Percentiles rank a stretch among this genome's conserved stretches.
phyloP scores from a whole-genome alignment of 2,329 filamentous ascomycete genomes.

The Beauveria sp. region DNA sequence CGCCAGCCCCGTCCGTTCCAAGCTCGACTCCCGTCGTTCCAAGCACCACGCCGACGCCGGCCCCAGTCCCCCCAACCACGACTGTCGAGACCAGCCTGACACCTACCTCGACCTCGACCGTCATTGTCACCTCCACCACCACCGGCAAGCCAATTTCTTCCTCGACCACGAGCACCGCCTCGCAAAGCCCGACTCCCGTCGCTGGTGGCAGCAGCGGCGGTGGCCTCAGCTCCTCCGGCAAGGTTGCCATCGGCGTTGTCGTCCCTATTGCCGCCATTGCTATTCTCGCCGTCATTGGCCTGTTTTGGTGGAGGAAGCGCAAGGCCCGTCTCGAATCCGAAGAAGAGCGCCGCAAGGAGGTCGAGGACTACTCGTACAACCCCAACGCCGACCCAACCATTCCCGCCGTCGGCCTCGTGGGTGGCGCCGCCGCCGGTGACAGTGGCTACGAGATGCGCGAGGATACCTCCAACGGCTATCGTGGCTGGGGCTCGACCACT shows the following conservation, averaged over 20 bases:
- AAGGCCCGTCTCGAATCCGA: conserved; percentile 79
- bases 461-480: conserved; percentile 70
- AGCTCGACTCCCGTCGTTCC: neutral
- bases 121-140: conserved; percentile 22
- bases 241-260: conserved; percentile 87
- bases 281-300: conserved; percentile 63
- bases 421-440: conserved; percentile 36
- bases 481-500: conserved; percentile 85
- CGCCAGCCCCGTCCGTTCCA: neutral
- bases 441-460: conserved; percentile 69
- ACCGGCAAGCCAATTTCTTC: conserved; percentile 17
- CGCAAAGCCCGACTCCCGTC: conserved; percentile 19
- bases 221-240: conserved; percentile 55
- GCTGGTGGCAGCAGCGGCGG: conserved; percentile 23
- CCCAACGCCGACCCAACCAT: conserved; percentile 91
- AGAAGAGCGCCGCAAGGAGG: conserved; percentile 87
- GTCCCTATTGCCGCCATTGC: conserved; percentile 87
- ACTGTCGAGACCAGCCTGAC: neutral
- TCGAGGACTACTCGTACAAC: conserved; percentile 95
- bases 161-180: conserved; percentile 21
- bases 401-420: conserved; percentile 34
- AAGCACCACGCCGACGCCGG: conserved; percentile 7
- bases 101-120: conserved; percentile 17
- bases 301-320: conserved; percentile 83
- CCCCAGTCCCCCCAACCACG: neutral